phyloP scores from a whole-genome alignment of 768 basidiomycete genomes.

The Scleroderma bovista region DNA sequence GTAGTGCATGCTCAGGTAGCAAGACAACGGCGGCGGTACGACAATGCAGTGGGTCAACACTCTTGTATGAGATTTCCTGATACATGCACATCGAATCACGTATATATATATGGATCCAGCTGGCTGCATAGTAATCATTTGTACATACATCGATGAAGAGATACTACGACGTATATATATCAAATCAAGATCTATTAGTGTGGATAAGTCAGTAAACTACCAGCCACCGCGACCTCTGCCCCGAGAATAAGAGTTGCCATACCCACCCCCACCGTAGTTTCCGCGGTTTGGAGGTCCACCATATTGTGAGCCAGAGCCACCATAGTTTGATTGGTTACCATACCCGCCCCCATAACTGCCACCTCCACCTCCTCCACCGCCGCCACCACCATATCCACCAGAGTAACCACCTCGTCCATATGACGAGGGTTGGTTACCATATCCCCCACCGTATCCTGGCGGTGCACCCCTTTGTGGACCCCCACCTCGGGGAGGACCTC shows the following conservation, averaged over 20 bases:
- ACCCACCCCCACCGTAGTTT: slow-evolving; percentile 33
- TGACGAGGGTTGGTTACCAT: too few relatives aligned
- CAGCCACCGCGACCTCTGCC: slow-evolving; percentile 49
- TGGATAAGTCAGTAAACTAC: slow-evolving; percentile 27
- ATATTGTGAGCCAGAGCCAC: slow-evolving; percentile 27
- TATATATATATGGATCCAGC: background rate
- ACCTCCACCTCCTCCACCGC: slow-evolving; percentile 10
- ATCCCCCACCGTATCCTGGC: slow-evolving; percentile 16
- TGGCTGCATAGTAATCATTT: slow-evolving; percentile 5
- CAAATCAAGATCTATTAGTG: slow-evolving; percentile 7
- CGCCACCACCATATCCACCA: slow-evolving; percentile 12
- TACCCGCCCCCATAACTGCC: slow-evolving; percentile 8
- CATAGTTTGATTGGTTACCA: slow-evolving; percentile 21
- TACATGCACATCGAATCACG: background rate
- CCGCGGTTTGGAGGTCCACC: slow-evolving; percentile 27
- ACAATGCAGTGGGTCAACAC: too few relatives aligned
- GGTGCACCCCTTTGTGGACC: slow-evolving; percentile 13
- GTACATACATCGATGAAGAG: slow-evolving; percentile 4
- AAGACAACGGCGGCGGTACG: too few relatives aligned
- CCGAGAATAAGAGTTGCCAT: slow-evolving; percentile 23
- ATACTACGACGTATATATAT: background rate
- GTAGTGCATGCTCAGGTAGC: too few relatives aligned
- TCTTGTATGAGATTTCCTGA: background rate
- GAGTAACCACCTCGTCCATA: slow-evolving; percentile 25
- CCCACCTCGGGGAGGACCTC: background rate